Conservation (phyloP, 441 rosid genomes). For the Erodium trifolium region DNA sequence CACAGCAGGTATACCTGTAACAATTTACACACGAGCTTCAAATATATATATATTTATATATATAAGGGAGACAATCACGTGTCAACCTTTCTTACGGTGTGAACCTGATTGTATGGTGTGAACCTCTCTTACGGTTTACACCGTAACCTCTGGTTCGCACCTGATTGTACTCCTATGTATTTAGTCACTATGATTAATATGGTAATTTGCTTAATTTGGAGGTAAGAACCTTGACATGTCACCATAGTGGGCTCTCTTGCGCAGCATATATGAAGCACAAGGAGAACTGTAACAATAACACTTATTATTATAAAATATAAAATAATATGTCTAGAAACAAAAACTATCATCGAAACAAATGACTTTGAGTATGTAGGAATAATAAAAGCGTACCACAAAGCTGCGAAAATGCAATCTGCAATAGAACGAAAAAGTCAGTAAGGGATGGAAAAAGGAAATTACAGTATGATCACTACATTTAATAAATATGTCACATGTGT, state of each 20-base stretch:
- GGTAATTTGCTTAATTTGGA: no score
- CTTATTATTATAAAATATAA: no score
- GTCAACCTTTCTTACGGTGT: no score
- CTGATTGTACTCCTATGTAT: no score
- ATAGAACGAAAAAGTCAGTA: constrained; percentile 5
- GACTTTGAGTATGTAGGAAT: background rate
- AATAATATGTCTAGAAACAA: no score
- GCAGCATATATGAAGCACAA: constrained; percentile 43
- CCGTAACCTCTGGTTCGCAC: no score
- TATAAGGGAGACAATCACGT: no score
- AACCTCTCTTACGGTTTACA: no score
- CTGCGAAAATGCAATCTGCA: constrained; percentile 41
- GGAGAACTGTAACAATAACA: constrained; percentile 26
- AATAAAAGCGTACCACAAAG: constrained; percentile 26
- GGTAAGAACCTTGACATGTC: constrained; percentile 49
- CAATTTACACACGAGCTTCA: background rate
- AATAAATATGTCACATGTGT: no score
- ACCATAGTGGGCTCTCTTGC: constrained; percentile 40
- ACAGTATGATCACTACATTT: background rate
- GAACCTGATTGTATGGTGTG: no score
- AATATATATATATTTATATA: background rate
- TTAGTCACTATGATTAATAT: no score
- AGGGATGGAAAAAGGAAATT: constrained; percentile 5
- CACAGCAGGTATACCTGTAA: constrained; percentile 32
- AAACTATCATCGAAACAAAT: no score